Conservation (phyloP, 2,329 filamentous ascomycete species). For the Colletotrichum australisinense region DNA sequence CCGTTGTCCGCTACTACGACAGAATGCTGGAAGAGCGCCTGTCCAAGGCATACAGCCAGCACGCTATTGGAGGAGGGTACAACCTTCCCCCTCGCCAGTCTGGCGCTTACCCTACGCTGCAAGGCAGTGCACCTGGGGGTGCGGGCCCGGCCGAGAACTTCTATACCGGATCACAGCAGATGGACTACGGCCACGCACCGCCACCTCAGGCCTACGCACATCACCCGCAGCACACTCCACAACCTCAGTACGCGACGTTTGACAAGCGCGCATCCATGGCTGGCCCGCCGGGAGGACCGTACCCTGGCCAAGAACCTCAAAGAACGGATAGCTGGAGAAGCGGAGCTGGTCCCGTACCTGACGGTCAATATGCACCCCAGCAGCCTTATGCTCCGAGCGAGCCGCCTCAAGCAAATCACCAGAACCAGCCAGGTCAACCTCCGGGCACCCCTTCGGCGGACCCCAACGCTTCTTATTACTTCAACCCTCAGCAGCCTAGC, state of each 20-base stretch:
- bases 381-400: slow-evolving; percentile 47
- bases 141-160: slow-evolving; percentile 78
- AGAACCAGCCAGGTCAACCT: slow-evolving; percentile 42
- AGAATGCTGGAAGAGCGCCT: slow-evolving; percentile 96
- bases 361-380: slow-evolving; percentile 49
- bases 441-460: slow-evolving; percentile 52
- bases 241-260: slow-evolving; percentile 58
- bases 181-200: slow-evolving; percentile 58
- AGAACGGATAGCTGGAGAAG: slow-evolving; percentile 64
- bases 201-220: slow-evolving; percentile 66
- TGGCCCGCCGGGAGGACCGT: slow-evolving; percentile 54
- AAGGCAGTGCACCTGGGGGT: slow-evolving; percentile 60
- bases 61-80: slow-evolving; percentile 73
- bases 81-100: slow-evolving; percentile 64
- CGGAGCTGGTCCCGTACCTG: slow-evolving; percentile 30
- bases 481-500: slow-evolving; percentile 52
- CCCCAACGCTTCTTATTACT: slow-evolving; percentile 69
- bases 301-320: slow-evolving; percentile 58
- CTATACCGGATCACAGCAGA: slow-evolving; percentile 75
- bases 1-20: slow-evolving; percentile 97
- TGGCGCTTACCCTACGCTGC: slow-evolving; percentile 78
- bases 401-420: slow-evolving; percentile 42
- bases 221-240: slow-evolving; percentile 48
- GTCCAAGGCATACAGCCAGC: slow-evolving; percentile 91
- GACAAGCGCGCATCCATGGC: slow-evolving; percentile 54